Conservation (phyloP, 805 yeast genomes). For the Saccharomycopsis babjevae region DNA sequence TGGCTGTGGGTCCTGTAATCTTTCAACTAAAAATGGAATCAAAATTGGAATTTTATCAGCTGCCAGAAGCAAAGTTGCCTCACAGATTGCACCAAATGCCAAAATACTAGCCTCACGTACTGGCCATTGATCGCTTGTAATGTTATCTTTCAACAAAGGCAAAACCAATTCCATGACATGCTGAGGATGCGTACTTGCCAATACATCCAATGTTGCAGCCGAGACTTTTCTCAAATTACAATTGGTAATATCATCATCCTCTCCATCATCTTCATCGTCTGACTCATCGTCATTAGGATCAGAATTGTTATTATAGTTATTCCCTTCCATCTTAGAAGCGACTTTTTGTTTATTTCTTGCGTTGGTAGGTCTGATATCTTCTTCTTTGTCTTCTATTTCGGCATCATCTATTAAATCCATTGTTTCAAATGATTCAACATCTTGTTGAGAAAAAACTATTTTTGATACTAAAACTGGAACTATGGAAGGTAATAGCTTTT, state of each 20-base stretch:
- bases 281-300: conserved; percentile 46
- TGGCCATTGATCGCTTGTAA: conserved; percentile 71
- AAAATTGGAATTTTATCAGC: conserved; percentile 65
- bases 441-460: conserved; percentile 85
- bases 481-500: conserved; percentile 48
- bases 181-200: conserved; percentile 59
- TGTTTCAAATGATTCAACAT: conserved; percentile 48
- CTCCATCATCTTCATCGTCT: conserved; percentile 67
- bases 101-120: conserved; percentile 86
- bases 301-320: conserved; percentile 19
- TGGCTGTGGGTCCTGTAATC: conserved; percentile 65
- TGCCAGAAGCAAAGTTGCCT: conserved; percentile 70
- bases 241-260: conserved; percentile 53
- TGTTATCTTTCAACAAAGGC: conserved; percentile 65
- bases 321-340: conserved; percentile 24
- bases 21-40: conserved; percentile 75
- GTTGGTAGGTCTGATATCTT: conserved; percentile 77
- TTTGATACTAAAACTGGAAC: conserved; percentile 69
- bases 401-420: conserved; percentile 71
- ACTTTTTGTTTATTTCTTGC: conserved; percentile 48
- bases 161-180: conserved; percentile 57
- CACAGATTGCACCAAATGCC: conserved; percentile 92
- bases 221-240: conserved; percentile 93
- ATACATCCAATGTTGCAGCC: conserved; percentile 82
- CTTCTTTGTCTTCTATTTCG: conserved; percentile 67